Evolutionary conservation across 805 yeast species (phyloP).

Genomic region (Ascoidea tarda): DNA sequence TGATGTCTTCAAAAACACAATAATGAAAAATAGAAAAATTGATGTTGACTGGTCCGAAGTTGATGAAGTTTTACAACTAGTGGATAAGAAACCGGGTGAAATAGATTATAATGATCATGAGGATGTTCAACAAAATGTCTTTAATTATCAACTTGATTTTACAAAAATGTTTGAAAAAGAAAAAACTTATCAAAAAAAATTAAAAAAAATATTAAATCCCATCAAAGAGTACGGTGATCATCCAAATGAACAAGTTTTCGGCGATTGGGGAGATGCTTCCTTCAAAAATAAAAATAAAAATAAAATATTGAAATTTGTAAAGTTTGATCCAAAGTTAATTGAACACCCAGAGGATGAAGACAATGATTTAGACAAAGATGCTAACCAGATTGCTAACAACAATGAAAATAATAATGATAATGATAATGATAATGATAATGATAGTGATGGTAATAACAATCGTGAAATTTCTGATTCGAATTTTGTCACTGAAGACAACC

Average conservation of each 20-base stretch:
- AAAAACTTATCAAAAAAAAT: constrained; percentile 12
- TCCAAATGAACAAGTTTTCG: constrained; percentile 11
- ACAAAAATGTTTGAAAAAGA: constrained; percentile 5
- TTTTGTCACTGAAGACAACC: too few relatives aligned
- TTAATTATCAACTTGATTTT: constrained; percentile 3
- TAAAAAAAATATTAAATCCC: constrained; percentile 11
- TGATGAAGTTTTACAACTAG: constrained; percentile 10
- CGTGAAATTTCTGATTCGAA: constrained; percentile 3
- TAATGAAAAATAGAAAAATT: constrained; percentile 35
- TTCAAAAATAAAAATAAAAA: constrained; percentile 10
- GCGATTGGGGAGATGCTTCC: constrained; percentile 8
- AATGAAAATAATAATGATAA: constrained; percentile 12
- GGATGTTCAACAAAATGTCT: constrained; percentile 7
- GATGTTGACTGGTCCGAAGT: constrained; percentile 47
- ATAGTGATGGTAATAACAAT: constrained; percentile 5
- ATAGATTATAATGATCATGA: constrained; percentile 11
- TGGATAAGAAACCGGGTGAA: constrained; percentile 3
- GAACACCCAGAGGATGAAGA: constrained; percentile 2
- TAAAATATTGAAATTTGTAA: constrained; percentile 12
- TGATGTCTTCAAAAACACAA: constrained; percentile 65
- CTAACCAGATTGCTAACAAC: constrained; percentile 11
- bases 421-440: constrained; percentile 1
- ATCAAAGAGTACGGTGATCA: constrained; percentile 12
- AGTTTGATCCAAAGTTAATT: constrained; percentile 1
- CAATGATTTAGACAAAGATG: constrained; percentile 4